Percentiles rank a stretch among this genome's conserved stretches.
Evolutionary conservation across 257 asterid species (phyloP).

Genomic region (Penstemon eatonii): DNA sequence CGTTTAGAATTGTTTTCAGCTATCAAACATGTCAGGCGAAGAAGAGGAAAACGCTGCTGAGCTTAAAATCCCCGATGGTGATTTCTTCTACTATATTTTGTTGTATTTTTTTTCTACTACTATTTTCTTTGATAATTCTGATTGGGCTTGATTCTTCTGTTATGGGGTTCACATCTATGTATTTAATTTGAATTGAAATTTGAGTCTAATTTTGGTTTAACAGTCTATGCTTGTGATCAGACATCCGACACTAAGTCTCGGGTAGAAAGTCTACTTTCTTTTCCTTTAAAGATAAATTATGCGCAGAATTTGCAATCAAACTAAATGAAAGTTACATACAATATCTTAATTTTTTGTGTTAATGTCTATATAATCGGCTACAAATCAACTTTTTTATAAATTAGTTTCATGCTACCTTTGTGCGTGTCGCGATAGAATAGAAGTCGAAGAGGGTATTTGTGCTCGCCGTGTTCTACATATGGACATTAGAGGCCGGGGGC

Average conservation of each 20-base stretch:
- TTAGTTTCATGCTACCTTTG: background rate
- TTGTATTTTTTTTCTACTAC: background rate
- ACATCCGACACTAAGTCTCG: too few relatives aligned
- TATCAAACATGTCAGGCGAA: conserved; percentile 54
- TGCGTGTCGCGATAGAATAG: too few relatives aligned
- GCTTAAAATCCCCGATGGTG: conserved; percentile 88
- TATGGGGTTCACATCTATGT: too few relatives aligned
- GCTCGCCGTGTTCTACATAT: background rate
- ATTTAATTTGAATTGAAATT: too few relatives aligned
- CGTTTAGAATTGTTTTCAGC: background rate
- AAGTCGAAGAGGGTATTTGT: background rate
- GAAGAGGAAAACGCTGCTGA: conserved; percentile 88
- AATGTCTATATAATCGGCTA: background rate
- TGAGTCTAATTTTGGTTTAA: too few relatives aligned
- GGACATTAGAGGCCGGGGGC: background rate
- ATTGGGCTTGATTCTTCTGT: too few relatives aligned
- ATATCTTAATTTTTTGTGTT: background rate
- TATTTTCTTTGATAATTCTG: background rate
- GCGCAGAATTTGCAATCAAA: background rate
- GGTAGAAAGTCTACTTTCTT: background rate
- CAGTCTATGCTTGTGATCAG: too few relatives aligned
- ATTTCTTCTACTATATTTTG: background rate
- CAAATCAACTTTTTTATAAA: background rate
- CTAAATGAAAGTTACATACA: background rate
- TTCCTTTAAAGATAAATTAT: background rate